Base-by-base conservation (phyloP, 2,329 filamentous ascomycete species). In the Stemphylium beticola region DNA sequence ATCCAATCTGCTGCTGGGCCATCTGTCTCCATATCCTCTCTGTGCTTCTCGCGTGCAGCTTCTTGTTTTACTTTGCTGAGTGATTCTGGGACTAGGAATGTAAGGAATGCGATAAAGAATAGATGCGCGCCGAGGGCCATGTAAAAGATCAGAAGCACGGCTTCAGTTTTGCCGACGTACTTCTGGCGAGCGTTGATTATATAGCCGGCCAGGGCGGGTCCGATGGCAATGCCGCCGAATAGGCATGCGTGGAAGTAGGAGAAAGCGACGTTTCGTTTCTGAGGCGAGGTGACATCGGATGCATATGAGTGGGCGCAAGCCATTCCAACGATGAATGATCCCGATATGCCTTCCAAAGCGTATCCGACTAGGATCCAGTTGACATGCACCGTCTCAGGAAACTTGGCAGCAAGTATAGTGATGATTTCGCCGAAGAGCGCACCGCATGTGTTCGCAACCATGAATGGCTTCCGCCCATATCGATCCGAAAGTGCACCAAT, bases 181-280 rank as follows among this genome's bases (percentile, higher is more conserved):
- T 71, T 69, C 45, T 62, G 49, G 8, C 68, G 69, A n/a, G 60
- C 60, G 66, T 90, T 85, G 66, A 96, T 88, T 38, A 97, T 80
- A 64, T 90, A 88, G 2, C 90, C 93, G 0, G 92, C 89, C 18
- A 96, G 69, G 2, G 96, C 82, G 7, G 95, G 95, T 0, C 95
- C 95, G 29, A 93, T 76, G 0, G 95, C 93, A 40, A 98, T 85
- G n/a, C 95, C 95, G 1, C 85, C 83, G 74, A 96, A 98, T 8
- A 99, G 81, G 63, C 89, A 92, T 10, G 91, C 92, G 67, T 98
- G 91, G 66, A 98, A 88, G 71, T 93, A 93, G 6, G 92, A 93
- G 73, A 98, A 95, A 4, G 87, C 86, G 7, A 96, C 89, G 55
- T 89, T 90, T 17, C 95, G 87, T 67, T 85, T 86, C 26, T 90